phyloP scores from a whole-genome alignment of 202 grass and related monocot genomes.

The Saccharum hybrid region DNA sequence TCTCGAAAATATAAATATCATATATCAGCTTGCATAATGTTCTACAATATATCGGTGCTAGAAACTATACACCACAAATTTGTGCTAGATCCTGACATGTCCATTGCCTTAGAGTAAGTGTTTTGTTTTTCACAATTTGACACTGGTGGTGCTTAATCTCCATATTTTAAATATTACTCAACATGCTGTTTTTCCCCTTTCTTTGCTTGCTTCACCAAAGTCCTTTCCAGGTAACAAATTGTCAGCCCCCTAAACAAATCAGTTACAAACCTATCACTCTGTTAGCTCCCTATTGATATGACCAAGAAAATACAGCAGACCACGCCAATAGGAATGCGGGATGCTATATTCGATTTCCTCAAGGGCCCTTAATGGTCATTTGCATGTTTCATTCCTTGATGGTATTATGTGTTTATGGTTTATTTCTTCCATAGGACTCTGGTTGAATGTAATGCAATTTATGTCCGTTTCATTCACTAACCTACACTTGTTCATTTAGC shows the following conservation, averaged over 20 bases:
- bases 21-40: background rate
- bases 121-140: background rate
- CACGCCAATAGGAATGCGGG: background rate
- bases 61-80: background rate
- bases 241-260: background rate
- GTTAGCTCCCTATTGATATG: background rate
- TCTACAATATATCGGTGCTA: background rate
- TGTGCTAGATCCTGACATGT: background rate
- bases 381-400: slow-evolving; percentile 11
- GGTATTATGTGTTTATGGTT: slow-evolving; percentile 7
- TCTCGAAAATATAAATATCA: background rate
- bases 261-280: background rate
- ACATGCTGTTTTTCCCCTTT: background rate
- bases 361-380: background rate
- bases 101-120: background rate
- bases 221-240: background rate
- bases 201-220: background rate
- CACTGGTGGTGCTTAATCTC: background rate
- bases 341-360: background rate
- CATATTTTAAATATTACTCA: background rate
- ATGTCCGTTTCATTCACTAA: background rate
- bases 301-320: background rate
- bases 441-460: background rate
- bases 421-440: slow-evolving; percentile 7
- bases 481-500: background rate